Evolutionary conservation across 345 rosid genomes (phyloP).

Genomic region (Stellera chamaejasme): DNA sequence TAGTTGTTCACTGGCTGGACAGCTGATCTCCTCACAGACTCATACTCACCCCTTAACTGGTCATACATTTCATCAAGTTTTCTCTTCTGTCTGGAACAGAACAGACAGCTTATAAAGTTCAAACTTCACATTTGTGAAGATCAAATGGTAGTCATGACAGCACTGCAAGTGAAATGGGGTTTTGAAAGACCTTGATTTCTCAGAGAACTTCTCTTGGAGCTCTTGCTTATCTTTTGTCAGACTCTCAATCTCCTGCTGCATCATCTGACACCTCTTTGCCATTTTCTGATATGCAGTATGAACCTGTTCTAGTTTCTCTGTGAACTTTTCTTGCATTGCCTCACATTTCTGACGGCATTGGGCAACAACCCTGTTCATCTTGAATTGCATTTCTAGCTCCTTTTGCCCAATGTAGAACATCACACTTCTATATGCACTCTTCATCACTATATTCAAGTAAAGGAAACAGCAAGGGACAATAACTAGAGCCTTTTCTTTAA

Average conservation of each 20-base stretch:
- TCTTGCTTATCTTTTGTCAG: conserved; percentile 90
- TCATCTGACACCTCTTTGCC: conserved; percentile 79
- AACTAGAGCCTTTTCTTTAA: background rate
- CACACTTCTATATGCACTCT: conserved; percentile 82
- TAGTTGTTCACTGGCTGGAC: conserved; percentile 68
- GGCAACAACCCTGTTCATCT: conserved; percentile 71
- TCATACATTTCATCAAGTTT: conserved; percentile 99
- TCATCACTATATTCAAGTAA: conserved; percentile 65
- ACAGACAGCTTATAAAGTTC: background rate
- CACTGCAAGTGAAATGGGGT: background rate
- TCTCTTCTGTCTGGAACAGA: conserved; percentile 70
- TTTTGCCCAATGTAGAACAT: conserved; percentile 84
- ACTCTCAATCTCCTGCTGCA: conserved; percentile 86
- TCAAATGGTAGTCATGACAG: background rate
- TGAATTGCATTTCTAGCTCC: conserved; percentile 92
- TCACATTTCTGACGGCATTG: conserved; percentile 92
- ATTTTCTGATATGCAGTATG: conserved; percentile 87
- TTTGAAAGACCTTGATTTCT: conserved; percentile 67
- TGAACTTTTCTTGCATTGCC: conserved; percentile 78
- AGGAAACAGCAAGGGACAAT: conserved; percentile 20
- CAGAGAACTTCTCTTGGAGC: conserved; percentile 90
- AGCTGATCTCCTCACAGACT: conserved; percentile 70
- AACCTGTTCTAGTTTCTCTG: conserved; percentile 87
- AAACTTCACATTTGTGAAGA: conserved; percentile 1
- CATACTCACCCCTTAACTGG: conserved; percentile 67